Conservation (phyloP, 257 asterid genomes). For the Nicotiana benthamiana region DNA sequence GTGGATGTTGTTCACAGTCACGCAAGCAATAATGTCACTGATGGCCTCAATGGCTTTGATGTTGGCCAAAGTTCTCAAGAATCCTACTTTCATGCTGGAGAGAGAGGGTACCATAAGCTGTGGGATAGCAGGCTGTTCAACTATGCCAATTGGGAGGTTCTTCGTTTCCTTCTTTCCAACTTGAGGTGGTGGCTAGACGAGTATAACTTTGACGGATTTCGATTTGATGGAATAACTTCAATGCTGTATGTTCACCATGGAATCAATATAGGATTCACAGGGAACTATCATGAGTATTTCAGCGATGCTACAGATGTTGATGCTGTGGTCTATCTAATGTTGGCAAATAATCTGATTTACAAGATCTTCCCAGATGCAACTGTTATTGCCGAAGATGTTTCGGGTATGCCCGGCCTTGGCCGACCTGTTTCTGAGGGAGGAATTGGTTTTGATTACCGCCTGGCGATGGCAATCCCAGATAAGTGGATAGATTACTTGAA, state of each 20-base stretch:
- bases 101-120: constrained; percentile 74
- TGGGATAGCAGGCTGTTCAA: constrained; percentile 96
- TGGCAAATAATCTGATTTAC: constrained; percentile 80
- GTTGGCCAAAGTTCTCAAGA: constrained; percentile 88
- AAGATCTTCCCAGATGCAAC: constrained; percentile 75
- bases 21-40: constrained; percentile 74
- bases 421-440: constrained; percentile 84
- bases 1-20: constrained; percentile 98
- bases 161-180: constrained; percentile 89
- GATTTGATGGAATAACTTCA: constrained; percentile 95
- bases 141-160: constrained; percentile 95
- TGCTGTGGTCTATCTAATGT: constrained; percentile 84
- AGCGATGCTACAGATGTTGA: constrained; percentile 86
- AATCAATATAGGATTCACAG: constrained; percentile 67
- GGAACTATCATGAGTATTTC: constrained; percentile 75
- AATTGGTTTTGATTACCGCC: constrained; percentile 86
- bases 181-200: constrained; percentile 98
- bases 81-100: constrained; percentile 85
- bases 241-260: constrained; percentile 98
- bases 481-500: constrained; percentile 84
- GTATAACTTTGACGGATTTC: constrained; percentile 87
- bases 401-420: constrained; percentile 96
- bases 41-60: constrained; percentile 93
- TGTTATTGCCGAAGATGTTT: constrained; percentile 93
- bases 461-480: constrained; percentile 98